Percentiles rank a stretch among this genome's conserved stretches.
phyloP scores from a whole-genome alignment of 192 early-diverging fungal species.

The Piromyces sp. region DNA sequence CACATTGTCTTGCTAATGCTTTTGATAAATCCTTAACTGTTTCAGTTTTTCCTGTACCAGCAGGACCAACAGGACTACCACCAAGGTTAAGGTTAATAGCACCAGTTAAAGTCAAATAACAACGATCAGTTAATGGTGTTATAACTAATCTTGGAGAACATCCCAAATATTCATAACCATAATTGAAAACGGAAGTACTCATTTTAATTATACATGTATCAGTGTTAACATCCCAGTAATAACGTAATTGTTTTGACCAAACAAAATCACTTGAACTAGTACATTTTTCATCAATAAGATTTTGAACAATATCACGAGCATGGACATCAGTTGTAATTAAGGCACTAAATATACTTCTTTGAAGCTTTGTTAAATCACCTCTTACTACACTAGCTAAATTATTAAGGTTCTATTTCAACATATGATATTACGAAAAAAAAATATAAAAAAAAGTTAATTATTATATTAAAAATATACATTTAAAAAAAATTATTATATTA shows the following conservation, averaged over 20 bases:
- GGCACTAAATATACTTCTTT: constrained; percentile 33
- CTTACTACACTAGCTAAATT: constrained; percentile 33
- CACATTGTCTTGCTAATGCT: constrained; percentile 36
- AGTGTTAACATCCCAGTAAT: constrained; percentile 40
- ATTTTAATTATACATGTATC: constrained; percentile 38
- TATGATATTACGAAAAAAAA: too few species aligned
- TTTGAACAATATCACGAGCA: constrained; percentile 34
- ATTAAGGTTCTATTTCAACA: constrained; percentile 28
- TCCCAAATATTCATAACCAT: constrained; percentile 43
- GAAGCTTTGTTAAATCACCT: constrained; percentile 36
- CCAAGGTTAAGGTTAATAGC: constrained; percentile 43
- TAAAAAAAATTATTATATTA: too few species aligned
- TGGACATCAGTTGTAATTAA: constrained; percentile 46
- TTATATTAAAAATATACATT: too few species aligned
- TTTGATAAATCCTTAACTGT: constrained; percentile 46
- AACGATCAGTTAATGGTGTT: constrained; percentile 40
- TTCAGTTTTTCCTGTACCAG: constrained; percentile 44
- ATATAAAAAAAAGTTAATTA: too few species aligned
- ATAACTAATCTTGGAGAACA: constrained; percentile 43
- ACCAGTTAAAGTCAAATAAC: constrained; percentile 42
- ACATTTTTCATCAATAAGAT: constrained; percentile 19
- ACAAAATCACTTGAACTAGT: constrained; percentile 30
- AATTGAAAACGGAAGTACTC: constrained; percentile 33
- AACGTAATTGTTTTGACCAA: constrained; percentile 40
- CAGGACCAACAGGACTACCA: constrained; percentile 36